These are phyloP conservation scores for Babesia microti DNA, from an alignment of 169 alveolate genomes.

Conservation along the genomic window DNA sequence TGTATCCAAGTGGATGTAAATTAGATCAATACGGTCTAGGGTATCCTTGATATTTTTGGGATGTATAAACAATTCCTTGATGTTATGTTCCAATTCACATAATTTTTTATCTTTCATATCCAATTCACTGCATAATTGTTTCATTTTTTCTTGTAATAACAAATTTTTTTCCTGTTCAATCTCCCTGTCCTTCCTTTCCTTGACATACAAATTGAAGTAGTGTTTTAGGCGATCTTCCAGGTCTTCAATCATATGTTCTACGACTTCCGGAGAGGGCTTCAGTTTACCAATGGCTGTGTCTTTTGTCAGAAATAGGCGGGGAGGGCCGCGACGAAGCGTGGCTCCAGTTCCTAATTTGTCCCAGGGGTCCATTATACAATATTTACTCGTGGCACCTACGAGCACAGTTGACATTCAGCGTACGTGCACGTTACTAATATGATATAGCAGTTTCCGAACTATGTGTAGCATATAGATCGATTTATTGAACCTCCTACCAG, in stretches of 20 bases:
- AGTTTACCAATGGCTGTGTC: conserved; percentile 43
- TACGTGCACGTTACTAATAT: background rate
- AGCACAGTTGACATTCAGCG: background rate
- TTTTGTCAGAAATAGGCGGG: conserved; percentile 30
- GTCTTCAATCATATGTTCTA: conserved; percentile 67
- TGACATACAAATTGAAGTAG: conserved; percentile 58
- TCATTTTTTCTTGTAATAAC: conserved; percentile 59
- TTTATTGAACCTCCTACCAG: background rate
- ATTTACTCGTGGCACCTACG: background rate
- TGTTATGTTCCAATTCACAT: conserved; percentile 52
- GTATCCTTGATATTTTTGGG: conserved; percentile 66
- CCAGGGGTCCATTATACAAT: conserved; percentile 2
- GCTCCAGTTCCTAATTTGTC: conserved; percentile 1
- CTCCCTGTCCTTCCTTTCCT: conserved; percentile 65
- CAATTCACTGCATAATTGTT: conserved; percentile 43
- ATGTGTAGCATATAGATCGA: too few relatives aligned
- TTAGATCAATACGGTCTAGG: conserved; percentile 64
- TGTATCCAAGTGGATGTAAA: conserved; percentile 70
- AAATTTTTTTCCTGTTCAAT: conserved; percentile 56
- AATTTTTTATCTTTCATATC: conserved; percentile 46
- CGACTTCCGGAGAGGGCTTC: conserved; percentile 63
- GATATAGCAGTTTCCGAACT: background rate
- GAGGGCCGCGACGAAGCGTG: too few relatives aligned
- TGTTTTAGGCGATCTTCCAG: conserved; percentile 62
- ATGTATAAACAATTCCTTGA: conserved; percentile 58